Base-by-base conservation (phyloP, 2,329 filamentous ascomycete genomes). In the Amylocarpus encephaloides region DNA sequence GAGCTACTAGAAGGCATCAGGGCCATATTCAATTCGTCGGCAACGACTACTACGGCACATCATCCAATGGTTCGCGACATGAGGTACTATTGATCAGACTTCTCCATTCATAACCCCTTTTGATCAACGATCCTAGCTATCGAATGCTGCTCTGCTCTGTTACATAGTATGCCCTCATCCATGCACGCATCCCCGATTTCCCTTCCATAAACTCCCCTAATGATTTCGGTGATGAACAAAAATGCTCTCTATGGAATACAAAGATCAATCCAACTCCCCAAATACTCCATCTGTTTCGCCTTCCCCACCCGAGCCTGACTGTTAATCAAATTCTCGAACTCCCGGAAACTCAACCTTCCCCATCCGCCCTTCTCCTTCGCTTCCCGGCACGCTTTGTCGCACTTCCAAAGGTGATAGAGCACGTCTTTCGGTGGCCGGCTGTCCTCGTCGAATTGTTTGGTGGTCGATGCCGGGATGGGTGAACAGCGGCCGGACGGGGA, bases 221-320 rank as follows among this genome's bases (percentile, higher is more conserved):
- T 7, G 7, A 26, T 26, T 4, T 7, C 22, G n/a, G n/a, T n/a
- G n/a, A n/a, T n/a, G n/a, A n/a, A n/a, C n/a, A n/a, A n/a, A n/a
- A n/a, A n/a, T n/a, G n/a, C n/a, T n/a, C n/a, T n/a, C 19, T 15
- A 66, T 19, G 80, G 81, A 58, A 85, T 83, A 66, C 81, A 85
- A 65, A 84, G 83, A 65, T 96, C 91, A 67, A 96, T 88, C 92
- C 92, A 97, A 61, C 82, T 88, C 52, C 88, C 88, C 42, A 96
- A 74, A 67, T 95, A 92, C 59, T 88, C 86, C 54, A 91, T 74
- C 47, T 84, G 71, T 63, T 82, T 80, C 12, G 76, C 77, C 26
- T 73, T 70, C 19, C 80, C 79, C 57, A 83, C 79, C 42, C 45
- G 57, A 4, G 55, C 35, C 15, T 53, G 50, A 34, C 75, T 74